phyloP scores from a whole-genome alignment of 2,329 filamentous ascomycete species.

The Trichoderma endophyticum region DNA sequence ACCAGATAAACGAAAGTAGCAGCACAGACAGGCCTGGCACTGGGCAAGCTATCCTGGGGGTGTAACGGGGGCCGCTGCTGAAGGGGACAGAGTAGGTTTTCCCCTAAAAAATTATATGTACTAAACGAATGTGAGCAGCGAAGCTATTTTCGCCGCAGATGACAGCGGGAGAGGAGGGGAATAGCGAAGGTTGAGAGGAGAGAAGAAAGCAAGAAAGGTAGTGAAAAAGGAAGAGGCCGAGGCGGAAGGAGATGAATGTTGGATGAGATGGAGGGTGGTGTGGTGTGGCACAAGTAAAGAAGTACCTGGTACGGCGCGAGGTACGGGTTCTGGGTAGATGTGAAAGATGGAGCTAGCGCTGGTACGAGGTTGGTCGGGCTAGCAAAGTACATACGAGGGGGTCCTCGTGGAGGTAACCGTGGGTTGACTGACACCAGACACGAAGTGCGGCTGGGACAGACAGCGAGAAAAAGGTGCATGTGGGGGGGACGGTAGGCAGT shows the following conservation, averaged over 20 bases:
- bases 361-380: background rate
- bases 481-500: background rate
- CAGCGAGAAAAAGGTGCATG: background rate
- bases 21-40: background rate
- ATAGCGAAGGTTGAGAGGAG: constrained; percentile 2
- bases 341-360: background rate
- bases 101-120: background rate
- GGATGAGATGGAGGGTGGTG: constrained; percentile 4
- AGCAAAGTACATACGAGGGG: background rate
- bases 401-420: background rate
- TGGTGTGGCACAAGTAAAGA: constrained; percentile 3
- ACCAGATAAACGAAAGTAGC: constrained; percentile 13
- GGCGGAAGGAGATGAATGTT: constrained; percentile 12
- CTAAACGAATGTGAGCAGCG: constrained; percentile 19
- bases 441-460: background rate
- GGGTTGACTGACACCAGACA: background rate
- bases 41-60: background rate
- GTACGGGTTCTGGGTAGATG: background rate
- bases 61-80: background rate
- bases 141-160: constrained; percentile 9
- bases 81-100: background rate
- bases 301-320: constrained; percentile 3
- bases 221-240: constrained; percentile 6
- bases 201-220: background rate
- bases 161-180: background rate